Evolutionary conservation across 108 stramenopile genomes (phyloP), one percentile per base, ranked within the genome.

Genomic region (Pseudonitzschia pungens): DNA sequence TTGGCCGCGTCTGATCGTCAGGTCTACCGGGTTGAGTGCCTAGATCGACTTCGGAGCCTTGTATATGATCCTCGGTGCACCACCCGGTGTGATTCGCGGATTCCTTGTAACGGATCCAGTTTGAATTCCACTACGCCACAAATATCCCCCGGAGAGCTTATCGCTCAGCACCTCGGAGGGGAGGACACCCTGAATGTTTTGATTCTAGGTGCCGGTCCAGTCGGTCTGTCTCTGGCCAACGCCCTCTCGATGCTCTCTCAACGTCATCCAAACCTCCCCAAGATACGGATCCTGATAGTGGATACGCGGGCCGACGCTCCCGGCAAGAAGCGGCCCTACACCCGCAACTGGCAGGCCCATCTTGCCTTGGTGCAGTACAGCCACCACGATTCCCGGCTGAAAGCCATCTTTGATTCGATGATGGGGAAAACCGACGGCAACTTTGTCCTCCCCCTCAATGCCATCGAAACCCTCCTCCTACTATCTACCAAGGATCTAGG

Each of bases 221-320:
- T 70, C 15, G 77, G 77, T 31, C 65, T 77, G 20, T 51, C 58
- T 2, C 43, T 77, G 64, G 77, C 70, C n/a, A 77, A 77, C 58
- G 70, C 77, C 26, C 55, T 77, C 26, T 51, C 70, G 26, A 40
- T 51, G 33, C 28, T 66, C n/a, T 42, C 68, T 22, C 10, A 54
- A 27, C 24, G 33, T 22, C 36, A 40, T n/a, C n/a, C 3, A 43
- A 33, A 0, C 10, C 21, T 14, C 20, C 77, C 77, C 2, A 21
- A 52, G 27, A 44, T 77, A 2, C 70, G 70, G 4, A 51, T 77
- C 11, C 9, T 66, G 8, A 22, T 71, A 8, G 44, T 77, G 15
- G 77, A 77, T 28, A 77, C 43, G 55, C 63, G 77, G 10, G 21
- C 51, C 16, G 71, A 48, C 8, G 70, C 70, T 14, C 28, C 40